Evolutionary conservation across 805 yeast species (phyloP), one percentile per base, ranked within the genome.

Genomic region (Candida argentea): DNA sequence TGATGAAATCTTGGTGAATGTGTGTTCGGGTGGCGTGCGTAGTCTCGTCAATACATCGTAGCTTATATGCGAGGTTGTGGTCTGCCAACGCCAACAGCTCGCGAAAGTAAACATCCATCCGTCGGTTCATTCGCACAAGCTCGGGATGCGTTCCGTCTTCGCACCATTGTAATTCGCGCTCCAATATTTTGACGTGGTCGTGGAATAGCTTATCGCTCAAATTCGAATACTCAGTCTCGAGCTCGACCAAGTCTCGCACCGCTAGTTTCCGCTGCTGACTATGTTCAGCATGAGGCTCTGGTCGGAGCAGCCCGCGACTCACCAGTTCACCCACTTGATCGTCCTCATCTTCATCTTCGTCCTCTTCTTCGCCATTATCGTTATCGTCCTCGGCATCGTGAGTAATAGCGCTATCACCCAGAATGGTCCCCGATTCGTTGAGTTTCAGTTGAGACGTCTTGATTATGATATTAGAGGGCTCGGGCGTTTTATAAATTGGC

Each of bases 71-170:
- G 30, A 62, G 44, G 24, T 61, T 61, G 30, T 54, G 45, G 35
- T 61, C 57, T 25, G 67, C 64, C 31, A 55, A 39, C 32, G 46
- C 61, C 15, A 86, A 57, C 48, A 76, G 79, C 33, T 74, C 76
- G 38, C 84, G 84, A 39, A 85, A 76, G 39, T 79, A 75, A 24
- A 72, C 70, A 33, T 79, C 81, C 28, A 91, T 74, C 51, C 75
- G 73, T 41, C 67, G 68, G 49, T 80, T 73, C 30, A 81, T 79
- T 26, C 71, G 67, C 21, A 82, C 68, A 30, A 89, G 66, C 42
- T 87, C 95, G 0, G 97, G 97, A 52, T 91, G 98, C 13, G 85
- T 71, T 8, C 95, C 95, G 37, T 77, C 79, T 19, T 77, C 58
- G 55, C 97, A 87, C 67, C 89, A 71, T 43, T 79, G 79, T 35